Evolutionary conservation across 352 stramenopile genomes (phyloP).

Genomic region (Discostella stelligera): DNA sequence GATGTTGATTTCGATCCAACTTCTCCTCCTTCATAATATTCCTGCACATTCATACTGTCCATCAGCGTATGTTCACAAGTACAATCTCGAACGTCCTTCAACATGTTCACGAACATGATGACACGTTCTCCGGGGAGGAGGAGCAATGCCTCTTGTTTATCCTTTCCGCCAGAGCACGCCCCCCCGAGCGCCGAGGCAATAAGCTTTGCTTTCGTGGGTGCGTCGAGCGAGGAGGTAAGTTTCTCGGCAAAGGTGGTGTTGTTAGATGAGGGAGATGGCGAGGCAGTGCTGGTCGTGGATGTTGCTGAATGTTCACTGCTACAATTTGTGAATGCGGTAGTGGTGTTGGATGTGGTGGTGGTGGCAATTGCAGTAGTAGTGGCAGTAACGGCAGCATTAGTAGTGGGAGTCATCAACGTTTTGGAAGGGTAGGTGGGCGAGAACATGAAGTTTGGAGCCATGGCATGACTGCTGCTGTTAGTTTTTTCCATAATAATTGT

Average conservation of each 20-base stretch:
- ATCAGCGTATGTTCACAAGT: slow-evolving; percentile 31
- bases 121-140: slow-evolving; percentile 69
- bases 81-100: slow-evolving; percentile 71
- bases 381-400: background rate
- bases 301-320: background rate
- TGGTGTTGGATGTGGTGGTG: background rate
- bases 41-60: slow-evolving; percentile 21
- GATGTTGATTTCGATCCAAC: background rate
- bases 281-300: background rate
- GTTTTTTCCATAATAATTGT: too few species aligned
- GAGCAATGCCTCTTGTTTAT: slow-evolving; percentile 4
- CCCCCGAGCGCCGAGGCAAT: slow-evolving; percentile 19
- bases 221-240: slow-evolving; percentile 31
- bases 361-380: background rate
- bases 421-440: slow-evolving; percentile 4
- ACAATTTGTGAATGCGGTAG: background rate
- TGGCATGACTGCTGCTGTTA: background rate
- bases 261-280: background rate
- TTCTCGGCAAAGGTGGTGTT: slow-evolving; percentile 30
- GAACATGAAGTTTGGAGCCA: background rate
- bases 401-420: background rate
- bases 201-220: slow-evolving; percentile 30
- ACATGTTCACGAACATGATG: slow-evolving; percentile 76
- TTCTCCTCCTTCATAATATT: too few species aligned
- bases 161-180: background rate